These are phyloP conservation scores for Pyricularia pennisetigena DNA, from an alignment of 2,329 filamentous ascomycete species.

Conservation along the genomic window DNA sequence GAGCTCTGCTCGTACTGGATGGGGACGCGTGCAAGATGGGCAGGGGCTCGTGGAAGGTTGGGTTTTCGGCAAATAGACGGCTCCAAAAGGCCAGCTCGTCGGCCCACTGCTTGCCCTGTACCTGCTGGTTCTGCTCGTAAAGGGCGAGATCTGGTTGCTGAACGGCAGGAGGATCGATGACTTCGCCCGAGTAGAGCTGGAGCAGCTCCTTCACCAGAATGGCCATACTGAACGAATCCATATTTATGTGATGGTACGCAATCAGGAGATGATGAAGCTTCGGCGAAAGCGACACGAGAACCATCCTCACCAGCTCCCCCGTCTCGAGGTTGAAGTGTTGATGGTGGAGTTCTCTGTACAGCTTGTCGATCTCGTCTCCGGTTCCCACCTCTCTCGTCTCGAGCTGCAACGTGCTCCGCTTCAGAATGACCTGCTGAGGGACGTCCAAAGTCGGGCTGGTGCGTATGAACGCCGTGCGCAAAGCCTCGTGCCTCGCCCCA, in stretches of 20 bases:
- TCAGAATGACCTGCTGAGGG: slow-evolving; percentile 7
- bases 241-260: slow-evolving; percentile 2
- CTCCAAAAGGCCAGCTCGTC: not conserved
- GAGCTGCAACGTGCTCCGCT: not conserved
- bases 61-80: not conserved
- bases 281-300: not conserved
- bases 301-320: not conserved
- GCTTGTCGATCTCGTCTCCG: not conserved
- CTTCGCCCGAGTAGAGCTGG: not conserved
- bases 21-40: not conserved
- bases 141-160: not conserved
- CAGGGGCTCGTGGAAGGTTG: not conserved
- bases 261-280: not conserved
- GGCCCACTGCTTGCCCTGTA: not conserved
- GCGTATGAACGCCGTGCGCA: slow-evolving; percentile 22
- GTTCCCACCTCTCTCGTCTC: not conserved
- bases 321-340: not conserved
- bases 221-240: not conserved
- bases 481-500: slow-evolving; percentile 18
- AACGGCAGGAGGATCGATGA: not conserved
- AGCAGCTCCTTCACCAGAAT: not conserved
- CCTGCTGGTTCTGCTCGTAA: not conserved
- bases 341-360: not conserved
- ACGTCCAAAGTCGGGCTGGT: not conserved
- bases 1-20: not conserved